A percentile compares a stretch with the other conserved stretches of the same genome.
These are phyloP conservation scores for Plasmodium fragile DNA, from an alignment of 169 alveolate genomes.

Conservation along the genomic window DNA sequence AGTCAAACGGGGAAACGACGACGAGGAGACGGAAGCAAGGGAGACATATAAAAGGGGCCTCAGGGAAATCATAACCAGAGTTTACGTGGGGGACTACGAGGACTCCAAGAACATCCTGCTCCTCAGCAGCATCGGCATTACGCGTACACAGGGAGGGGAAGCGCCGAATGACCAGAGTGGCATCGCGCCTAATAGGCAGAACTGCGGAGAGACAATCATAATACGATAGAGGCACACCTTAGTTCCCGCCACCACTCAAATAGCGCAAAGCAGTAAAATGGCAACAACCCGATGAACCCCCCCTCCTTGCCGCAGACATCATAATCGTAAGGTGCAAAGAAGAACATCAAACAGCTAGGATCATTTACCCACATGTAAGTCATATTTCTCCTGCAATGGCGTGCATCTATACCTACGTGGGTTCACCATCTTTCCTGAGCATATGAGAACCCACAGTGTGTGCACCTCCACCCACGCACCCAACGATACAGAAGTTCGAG, in stretches of 20 bases:
- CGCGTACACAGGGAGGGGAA: constrained; percentile 28
- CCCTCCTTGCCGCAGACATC: constrained; percentile 13
- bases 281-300: background rate
- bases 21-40: background rate
- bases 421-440: background rate
- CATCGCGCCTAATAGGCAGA: background rate
- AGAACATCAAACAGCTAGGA: constrained; percentile 39
- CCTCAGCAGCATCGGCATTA: constrained; percentile 28
- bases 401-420: background rate
- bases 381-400: background rate
- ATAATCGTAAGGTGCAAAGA: constrained; percentile 30
- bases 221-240: background rate
- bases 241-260: background rate
- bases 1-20: background rate
- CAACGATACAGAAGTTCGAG: constrained; percentile 29
- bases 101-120: constrained; percentile 54
- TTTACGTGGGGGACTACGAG: constrained; percentile 49
- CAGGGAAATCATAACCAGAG: constrained; percentile 56
- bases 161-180: background rate
- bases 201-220: background rate
- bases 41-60: constrained; percentile 15
- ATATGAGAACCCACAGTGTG: background rate
- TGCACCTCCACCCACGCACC: background rate
- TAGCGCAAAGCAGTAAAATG: no score
- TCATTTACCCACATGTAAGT: constrained; percentile 58